These are phyloP conservation scores for Xylaria longipes DNA, from an alignment of 495 filamentous ascomycete species.

Conservation along the genomic window DNA sequence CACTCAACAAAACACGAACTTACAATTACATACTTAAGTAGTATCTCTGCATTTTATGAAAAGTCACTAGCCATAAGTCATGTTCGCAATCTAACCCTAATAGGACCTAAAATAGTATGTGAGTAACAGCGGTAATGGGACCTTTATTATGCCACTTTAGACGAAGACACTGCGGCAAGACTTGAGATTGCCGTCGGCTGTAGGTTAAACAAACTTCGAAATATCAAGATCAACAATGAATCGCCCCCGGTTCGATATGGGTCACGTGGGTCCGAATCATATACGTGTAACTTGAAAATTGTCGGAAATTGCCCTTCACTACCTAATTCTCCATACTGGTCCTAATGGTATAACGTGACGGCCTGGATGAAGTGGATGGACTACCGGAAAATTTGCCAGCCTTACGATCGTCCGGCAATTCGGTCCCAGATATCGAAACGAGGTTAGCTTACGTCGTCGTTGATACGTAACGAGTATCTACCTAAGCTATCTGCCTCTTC, in stretches of 20 bases:
- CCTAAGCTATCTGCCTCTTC: neutral
- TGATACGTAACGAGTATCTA: conserved; percentile 4
- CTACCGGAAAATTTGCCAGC: neutral
- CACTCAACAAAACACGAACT: too few species aligned
- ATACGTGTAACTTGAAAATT: neutral
- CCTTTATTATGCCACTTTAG: neutral
- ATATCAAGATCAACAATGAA: neutral
- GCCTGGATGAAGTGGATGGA: neutral
- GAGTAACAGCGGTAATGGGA: neutral
- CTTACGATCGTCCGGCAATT: neutral
- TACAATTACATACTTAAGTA: too few species aligned
- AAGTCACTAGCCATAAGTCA: neutral
- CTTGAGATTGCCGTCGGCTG: neutral
- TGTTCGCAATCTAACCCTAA: neutral
- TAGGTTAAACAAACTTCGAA: neutral
- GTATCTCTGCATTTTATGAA: neutral
- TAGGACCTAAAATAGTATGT: neutral
- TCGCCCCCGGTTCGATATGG: neutral
- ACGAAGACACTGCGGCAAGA: neutral
- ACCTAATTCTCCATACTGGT: neutral
- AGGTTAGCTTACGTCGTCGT: neutral
- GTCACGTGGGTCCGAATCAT: neutral
- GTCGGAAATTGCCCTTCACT: neutral
- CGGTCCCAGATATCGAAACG: neutral
- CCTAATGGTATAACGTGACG: neutral